Evolutionary conservation across 257 asterid species (phyloP), one percentile per base, ranked within the genome.

Genomic region (Oldenlandia corymbosa): DNA sequence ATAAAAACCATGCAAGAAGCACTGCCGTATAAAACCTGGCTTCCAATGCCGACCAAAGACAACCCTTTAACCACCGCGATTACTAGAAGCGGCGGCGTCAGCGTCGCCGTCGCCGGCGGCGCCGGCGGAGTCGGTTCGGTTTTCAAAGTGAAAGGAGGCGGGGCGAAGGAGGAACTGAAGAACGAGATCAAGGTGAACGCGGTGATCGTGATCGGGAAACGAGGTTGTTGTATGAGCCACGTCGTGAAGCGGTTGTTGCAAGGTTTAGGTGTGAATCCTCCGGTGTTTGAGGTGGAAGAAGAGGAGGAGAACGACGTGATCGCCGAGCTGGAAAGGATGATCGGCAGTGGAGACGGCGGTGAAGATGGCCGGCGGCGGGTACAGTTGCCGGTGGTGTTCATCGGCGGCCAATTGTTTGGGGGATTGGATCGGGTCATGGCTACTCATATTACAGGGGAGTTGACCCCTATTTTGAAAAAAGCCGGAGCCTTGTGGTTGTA

Each of bases 401-500:
- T 82, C 41, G 90, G 94, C 1, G 94, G 94, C 4, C 68, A 70
- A 63, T 77, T 85, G 81, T 83, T 86, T 31, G 87, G 95, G n/a
- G 95, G 91, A 10, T 60, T 87, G 79, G 95, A 87, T 64, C 71
- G 89, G 83, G 52, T 84, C 66, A 77, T 84, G 68, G 78, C 81
- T 26, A 61, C 82, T 51, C 95, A 87, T 72, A 84, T 84, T 39
- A 79, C 78, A 2, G 95, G 88, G 39, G 95, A 87, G 74, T 77
- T 87, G 74, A 77, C 80, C 66, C 86, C 91, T 7, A 49, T 73
- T 39, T 66, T 86, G 71, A 86, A 80, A 62, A 65, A 77, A 58
- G 95, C 83, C 64, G 89, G 91, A 28, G 95, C 95, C 13, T 78
- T 86, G 48, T 86, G 89, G 91, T 69, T 86, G 27, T 86, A 71